Conservation (phyloP, 1,139 yeast genomes). For the Candida gigantensis region DNA sequence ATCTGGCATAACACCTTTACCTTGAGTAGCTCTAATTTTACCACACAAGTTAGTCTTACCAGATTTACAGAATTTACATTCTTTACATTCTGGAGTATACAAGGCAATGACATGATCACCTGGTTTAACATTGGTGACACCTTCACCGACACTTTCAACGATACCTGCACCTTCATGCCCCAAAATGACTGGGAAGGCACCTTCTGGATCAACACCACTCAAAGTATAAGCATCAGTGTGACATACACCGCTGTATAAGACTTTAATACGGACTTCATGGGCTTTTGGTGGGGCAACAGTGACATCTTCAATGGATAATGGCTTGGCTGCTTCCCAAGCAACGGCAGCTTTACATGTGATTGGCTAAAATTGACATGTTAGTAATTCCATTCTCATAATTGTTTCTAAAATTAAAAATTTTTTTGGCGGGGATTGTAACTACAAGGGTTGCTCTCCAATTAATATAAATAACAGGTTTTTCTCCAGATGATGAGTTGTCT, state of each 20-base stretch:
- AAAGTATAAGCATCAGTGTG: conserved; percentile 98
- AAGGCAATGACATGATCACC: conserved; percentile 92
- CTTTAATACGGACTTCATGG: conserved; percentile 92
- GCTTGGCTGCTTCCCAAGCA: conserved; percentile 94
- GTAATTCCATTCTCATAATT: too few relatives aligned
- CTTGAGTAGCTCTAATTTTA: conserved; percentile 67
- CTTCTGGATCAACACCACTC: conserved; percentile 95
- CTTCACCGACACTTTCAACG: conserved; percentile 91
- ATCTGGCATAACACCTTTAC: conserved; percentile 61
- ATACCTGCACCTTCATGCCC: conserved; percentile 99
- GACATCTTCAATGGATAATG: conserved; percentile 79
- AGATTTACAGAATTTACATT: conserved; percentile 92
- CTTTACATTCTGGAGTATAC: conserved; percentile 94
- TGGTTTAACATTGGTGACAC: conserved; percentile 77
- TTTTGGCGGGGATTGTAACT: too few relatives aligned
- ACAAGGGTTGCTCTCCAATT: not conserved
- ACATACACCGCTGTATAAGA: conserved; percentile 89
- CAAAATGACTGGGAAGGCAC: conserved; percentile 85
- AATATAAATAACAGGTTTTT: not conserved
- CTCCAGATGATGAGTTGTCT: too few relatives aligned
- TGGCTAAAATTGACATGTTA: conserved; percentile 39
- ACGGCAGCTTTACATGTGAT: conserved; percentile 94
- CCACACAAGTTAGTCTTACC: conserved; percentile 96
- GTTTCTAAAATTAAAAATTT: not conserved
- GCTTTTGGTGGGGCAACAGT: conserved; percentile 94